phyloP scores from a whole-genome alignment of 768 basidiomycete species.

The Termitomyces heimii region DNA sequence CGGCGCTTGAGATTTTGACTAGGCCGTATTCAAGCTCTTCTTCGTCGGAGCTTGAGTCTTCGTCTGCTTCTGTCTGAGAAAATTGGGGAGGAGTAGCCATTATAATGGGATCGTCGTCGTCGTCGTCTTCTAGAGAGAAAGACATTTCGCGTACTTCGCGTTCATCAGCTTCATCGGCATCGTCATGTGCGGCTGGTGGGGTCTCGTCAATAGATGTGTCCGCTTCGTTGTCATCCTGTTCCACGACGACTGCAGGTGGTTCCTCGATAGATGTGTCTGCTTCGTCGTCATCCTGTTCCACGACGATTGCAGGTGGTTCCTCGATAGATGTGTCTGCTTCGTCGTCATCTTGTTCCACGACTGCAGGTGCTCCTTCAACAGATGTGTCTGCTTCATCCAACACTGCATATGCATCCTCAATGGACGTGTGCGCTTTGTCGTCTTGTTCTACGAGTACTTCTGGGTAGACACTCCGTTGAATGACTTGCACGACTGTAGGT shows the following conservation, averaged over 20 bases:
- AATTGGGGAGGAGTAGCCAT: not conserved
- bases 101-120: not conserved
- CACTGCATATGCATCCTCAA: no score
- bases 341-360: not conserved
- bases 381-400: no score
- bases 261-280: not conserved
- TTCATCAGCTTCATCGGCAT: constrained; percentile 6
- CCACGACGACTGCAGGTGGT: not conserved
- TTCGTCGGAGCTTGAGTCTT: constrained; percentile 25
- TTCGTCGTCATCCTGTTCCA: not conserved
- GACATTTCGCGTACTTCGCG: constrained; percentile 14
- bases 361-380: no score
- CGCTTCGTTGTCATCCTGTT: not conserved
- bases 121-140: constrained; percentile 1
- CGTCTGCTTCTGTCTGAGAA: constrained; percentile 13
- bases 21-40: constrained; percentile 47
- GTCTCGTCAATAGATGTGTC: not conserved
- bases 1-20: constrained; percentile 79
- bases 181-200: not conserved
- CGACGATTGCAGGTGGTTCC: not conserved
- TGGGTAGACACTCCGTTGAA: no score
- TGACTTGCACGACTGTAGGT: not conserved
- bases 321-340: not conserved
- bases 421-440: no score
- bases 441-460: no score